Base-by-base conservation (phyloP, 768 basidiomycete species). In the Neoboletus brunneissimus region DNA sequence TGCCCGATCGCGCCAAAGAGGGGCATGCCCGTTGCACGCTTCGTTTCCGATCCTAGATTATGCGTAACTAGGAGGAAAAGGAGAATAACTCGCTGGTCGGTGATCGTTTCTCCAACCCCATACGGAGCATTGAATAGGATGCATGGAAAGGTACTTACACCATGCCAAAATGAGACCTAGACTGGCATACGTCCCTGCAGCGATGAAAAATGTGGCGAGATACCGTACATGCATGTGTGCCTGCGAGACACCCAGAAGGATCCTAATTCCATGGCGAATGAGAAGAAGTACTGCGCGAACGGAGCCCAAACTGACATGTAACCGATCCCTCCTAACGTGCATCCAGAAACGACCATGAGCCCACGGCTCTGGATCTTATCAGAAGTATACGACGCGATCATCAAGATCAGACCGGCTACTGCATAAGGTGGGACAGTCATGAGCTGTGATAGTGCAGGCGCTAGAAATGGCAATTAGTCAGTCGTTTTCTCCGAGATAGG, bases 401-500 rank as follows among this genome's bases (percentile, higher is more conserved):
- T 59, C 11, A 80, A 61, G 35, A 79, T 65, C 12, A 73, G 51
- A 11, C 77, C 67, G 1, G 75, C 75, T 4, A 75, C 73, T 7
- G 79, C 78, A 58, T 84, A 83, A 10, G 82, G 82, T 8, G 82
- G 80, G 12, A 83, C 81, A 6, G 80, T 80, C 61, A 81, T 73
- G 1, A 83, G 66, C 60, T 83, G 80, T 0, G 77, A 75, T 43
- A 77, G 56, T 4, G 79, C 80, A 48, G 73, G 64, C 16, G 75
- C 79, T 80, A 50, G 13, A 22, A 50, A 55, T 9, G 37, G 31
- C 10, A 32, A 31, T n/a, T 8, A 12, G 22, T 60, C 37, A 53
- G 37, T 22, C 13, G 5, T 31, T 23, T 18, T 22, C 4, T 23
- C 25, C 8, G 16, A 44, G 22, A 38, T 13, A n/a, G 10, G 5